Evolutionary conservation across 495 filamentous ascomycete species (phyloP), one percentile per base, ranked within the genome.

Genomic region (Penicillium simplicissimum): DNA sequence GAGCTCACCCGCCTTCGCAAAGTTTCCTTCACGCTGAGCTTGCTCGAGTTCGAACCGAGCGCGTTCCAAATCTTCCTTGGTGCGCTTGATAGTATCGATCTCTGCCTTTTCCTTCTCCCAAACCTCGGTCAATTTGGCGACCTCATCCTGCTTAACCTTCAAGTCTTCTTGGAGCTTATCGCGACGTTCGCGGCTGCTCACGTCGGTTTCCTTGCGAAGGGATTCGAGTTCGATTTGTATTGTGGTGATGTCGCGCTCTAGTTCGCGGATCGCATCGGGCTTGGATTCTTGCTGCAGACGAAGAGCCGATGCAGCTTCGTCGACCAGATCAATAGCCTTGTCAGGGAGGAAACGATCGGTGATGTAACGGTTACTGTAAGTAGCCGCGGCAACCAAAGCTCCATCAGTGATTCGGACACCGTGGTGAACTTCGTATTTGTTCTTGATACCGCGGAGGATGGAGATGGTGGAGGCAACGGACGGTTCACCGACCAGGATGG

Each of bases 161-260:
- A 98, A 71, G 21, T 85, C 87, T 36, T 79, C 75, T 71, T 97
- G 87, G 4, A 97, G 84, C 63, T 91, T 91, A 65, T 95, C 89
- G 23, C 92, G 84, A n/a, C 95, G 86, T 74, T 98, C 95, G 61
- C 85, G 85, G 61, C 92, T 96, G 13, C 87, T 86, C 42, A 96
- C 78, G 67, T 98, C 95, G 14, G 87, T 96, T 74, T 98, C 95
- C 64, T 98, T 98, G 52, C 95, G 85, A 33, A 98, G 82, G 55
- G 93, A 97, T 71, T 98, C 95, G 1, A 98, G 82, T 73, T 98
- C 95, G 65, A 98, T 98, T 67, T 97, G 94, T 40, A 98, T 90
- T 1, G 95, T 98, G 81, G 97, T 93, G 52, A 98, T 97, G 67
- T 91, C 89, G 51, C 94, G 90, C 67, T 98, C 95, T 19, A 97